A percentile compares a stretch with the other conserved stretches of the same genome.
These are phyloP conservation scores for Suhomyces anneliseae DNA, from an alignment of 1,139 yeast species.

Conservation along the genomic window DNA sequence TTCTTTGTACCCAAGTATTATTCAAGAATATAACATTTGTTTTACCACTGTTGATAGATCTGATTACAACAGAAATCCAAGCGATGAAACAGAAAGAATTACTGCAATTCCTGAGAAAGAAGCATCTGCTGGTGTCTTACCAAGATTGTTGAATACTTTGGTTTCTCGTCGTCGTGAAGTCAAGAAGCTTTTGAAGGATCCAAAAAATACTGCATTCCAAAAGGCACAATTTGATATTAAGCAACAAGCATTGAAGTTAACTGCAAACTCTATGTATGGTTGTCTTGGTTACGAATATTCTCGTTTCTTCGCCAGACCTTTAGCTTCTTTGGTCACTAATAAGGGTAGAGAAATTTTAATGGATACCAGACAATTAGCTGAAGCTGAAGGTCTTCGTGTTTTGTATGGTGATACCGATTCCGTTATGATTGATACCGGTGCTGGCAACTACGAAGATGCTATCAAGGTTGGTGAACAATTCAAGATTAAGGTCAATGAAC, in stretches of 20 bases:
- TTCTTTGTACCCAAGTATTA: slow-evolving; percentile 94
- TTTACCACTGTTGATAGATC: slow-evolving; percentile 91
- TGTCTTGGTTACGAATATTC: slow-evolving; percentile 93
- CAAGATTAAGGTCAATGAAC: slow-evolving; percentile 81
- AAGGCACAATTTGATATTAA: slow-evolving; percentile 87
- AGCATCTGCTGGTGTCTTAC: slow-evolving; percentile 76
- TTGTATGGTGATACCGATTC: slow-evolving; percentile 99
- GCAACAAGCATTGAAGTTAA: slow-evolving; percentile 92
- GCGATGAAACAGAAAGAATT: slow-evolving; percentile 64
- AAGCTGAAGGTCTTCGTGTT: slow-evolving; percentile 75
- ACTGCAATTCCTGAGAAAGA: slow-evolving; percentile 71
- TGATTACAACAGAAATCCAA: slow-evolving; percentile 41
- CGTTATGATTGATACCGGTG: slow-evolving; percentile 96
- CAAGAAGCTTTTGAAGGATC: slow-evolving; percentile 78
- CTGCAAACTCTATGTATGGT: slow-evolving; percentile 99
- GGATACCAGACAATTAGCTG: slow-evolving; percentile 93
- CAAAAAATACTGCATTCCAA: slow-evolving; percentile 61
- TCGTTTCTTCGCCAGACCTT: slow-evolving; percentile 91
- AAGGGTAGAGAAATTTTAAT: slow-evolving; percentile 94
- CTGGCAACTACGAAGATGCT: slow-evolving; percentile 68
- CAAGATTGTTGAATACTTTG: slow-evolving; percentile 75
- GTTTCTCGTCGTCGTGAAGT: slow-evolving; percentile 94
- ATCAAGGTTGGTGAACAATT: slow-evolving; percentile 81
- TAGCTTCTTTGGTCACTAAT: slow-evolving; percentile 93
- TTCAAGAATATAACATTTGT: slow-evolving; percentile 95